These are phyloP conservation scores for Paraconiothyrium brasiliense DNA, from an alignment of 2,329 filamentous ascomycete genomes.

Conservation along the genomic window DNA sequence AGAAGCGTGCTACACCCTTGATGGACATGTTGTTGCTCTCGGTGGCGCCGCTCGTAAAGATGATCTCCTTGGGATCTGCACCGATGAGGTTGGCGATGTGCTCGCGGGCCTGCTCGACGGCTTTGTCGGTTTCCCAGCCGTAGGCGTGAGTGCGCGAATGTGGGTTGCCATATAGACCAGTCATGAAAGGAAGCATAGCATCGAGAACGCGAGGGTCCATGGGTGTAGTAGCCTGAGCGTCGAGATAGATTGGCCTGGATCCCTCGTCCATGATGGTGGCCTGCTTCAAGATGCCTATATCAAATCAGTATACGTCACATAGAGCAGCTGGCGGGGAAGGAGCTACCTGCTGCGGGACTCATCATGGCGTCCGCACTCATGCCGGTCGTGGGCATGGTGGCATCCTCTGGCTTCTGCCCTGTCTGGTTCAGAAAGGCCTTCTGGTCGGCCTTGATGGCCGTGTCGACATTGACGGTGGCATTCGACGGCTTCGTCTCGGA, in stretches of 20 bases:
- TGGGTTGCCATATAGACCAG: conserved; percentile 93
- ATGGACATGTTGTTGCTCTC: conserved; percentile 99
- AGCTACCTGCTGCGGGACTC: conserved; percentile 77
- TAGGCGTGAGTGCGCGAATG: conserved; percentile 98
- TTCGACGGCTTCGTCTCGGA: conserved; percentile 81
- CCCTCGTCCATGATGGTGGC: conserved; percentile 94
- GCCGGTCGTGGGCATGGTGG: conserved; percentile 67
- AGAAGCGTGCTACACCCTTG: conserved; percentile 96
- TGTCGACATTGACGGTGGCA: conserved; percentile 83
- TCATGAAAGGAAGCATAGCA: conserved; percentile 94
- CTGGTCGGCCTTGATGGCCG: conserved; percentile 86
- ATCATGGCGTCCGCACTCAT: conserved; percentile 73
- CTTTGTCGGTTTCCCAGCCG: conserved; percentile 97
- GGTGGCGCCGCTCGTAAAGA: conserved; percentile 97
- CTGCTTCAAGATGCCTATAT: conserved; percentile 81
- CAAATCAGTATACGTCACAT: conserved; percentile 27
- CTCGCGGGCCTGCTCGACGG: conserved; percentile 84
- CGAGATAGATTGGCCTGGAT: conserved; percentile 92
- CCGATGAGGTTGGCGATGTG: conserved; percentile 89
- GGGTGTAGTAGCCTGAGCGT: conserved; percentile 97
- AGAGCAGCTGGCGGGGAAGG: conserved; percentile 11
- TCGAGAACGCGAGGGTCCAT: conserved; percentile 94
- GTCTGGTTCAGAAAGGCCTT: conserved; percentile 75
- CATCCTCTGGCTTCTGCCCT: conserved; percentile 63
- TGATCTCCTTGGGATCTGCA: conserved; percentile 96